Evolutionary conservation across 164 flowering plant genomes (phyloP).

Genomic region (Paratinospora sagittata): DNA sequence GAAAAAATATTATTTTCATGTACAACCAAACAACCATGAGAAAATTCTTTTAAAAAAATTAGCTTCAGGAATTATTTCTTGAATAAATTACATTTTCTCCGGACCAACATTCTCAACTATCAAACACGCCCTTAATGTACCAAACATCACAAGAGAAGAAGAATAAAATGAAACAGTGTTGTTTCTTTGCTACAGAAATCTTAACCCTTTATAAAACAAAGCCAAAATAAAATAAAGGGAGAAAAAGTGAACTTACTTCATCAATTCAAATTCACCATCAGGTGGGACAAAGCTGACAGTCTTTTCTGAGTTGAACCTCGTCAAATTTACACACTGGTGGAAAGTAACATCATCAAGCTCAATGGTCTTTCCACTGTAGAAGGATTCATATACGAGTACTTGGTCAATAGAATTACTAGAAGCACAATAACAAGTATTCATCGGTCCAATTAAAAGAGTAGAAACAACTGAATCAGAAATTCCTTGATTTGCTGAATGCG

Average conservation of each 20-base stretch:
- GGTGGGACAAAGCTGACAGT: slow-evolving; percentile 99
- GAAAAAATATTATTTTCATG: too few relatives aligned
- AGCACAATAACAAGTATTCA: not conserved
- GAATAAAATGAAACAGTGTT: too few relatives aligned
- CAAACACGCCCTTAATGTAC: too few relatives aligned
- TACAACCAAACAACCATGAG: too few relatives aligned
- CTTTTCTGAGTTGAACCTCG: slow-evolving; percentile 97
- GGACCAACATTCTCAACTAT: too few relatives aligned
- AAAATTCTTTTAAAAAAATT: too few relatives aligned
- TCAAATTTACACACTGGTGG: slow-evolving; percentile 96
- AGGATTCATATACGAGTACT: slow-evolving; percentile 7
- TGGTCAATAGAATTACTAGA: not conserved
- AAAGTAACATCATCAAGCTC: slow-evolving; percentile 99
- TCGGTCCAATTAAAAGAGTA: not conserved
- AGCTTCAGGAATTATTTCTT: too few relatives aligned
- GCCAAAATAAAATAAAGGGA: not conserved
- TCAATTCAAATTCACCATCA: slow-evolving; percentile 99
- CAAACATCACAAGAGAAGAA: too few relatives aligned
- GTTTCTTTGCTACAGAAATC: not conserved
- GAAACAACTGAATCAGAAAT: not conserved
- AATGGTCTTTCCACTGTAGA: slow-evolving; percentile 93
- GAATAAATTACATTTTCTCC: too few relatives aligned
- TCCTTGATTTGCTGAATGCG: not conserved
- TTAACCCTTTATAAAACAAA: not conserved
- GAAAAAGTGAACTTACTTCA: slow-evolving; percentile 72